Base-by-base conservation (phyloP, 148 eudicot genomes). In the Camellia japonica region DNA sequence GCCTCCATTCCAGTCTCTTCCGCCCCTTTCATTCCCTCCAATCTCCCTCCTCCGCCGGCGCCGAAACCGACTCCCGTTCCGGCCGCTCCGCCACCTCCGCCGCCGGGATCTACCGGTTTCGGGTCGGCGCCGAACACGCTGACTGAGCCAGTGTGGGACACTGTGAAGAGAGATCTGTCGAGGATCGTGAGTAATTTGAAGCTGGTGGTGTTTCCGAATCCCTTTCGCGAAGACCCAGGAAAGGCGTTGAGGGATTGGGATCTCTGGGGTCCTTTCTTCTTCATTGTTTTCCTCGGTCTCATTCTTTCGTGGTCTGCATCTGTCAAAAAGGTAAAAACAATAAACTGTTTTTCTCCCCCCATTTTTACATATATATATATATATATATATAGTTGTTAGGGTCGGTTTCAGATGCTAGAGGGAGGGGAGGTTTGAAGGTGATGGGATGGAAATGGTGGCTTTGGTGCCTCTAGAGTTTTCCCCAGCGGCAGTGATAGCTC, bases 241-340 rank as follows among this genome's bases (percentile, higher is more conserved):
- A 93, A 95, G 81, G 97, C 98, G 7, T 73, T 93, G 75, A 79
- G 98, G 77, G 98, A 93, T 87, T 94, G 97, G 98, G 98, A 93
- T 88, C 89, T 95, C 3, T 95, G 97, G 98, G 98, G 98, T 0
- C 98, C 98, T 0, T 93, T 95, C 67, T 93, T 95, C 90, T 95
- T 95, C 81, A 91, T 95, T 85, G 97, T 93, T 46, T 94, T 94
- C 77, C 90, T 94, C 13, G 98, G 98, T 2, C 95, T 94, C 61
- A 81, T 87, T 19, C 81, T 94, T 44, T 94, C 98, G 8, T 94
- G 98, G 98, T 94, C 98, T 47, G 98, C 98, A 47, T 92, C 98
- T 18, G 92, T 92, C 58, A 90, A 94, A 80, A 94, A 94, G 97
- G 98, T 79, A 11, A 42, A 3, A 10, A 20, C 43, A 38, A 44